Conservation (phyloP, 306 rosid genomes). For the Luffa aegyptiaca region DNA sequence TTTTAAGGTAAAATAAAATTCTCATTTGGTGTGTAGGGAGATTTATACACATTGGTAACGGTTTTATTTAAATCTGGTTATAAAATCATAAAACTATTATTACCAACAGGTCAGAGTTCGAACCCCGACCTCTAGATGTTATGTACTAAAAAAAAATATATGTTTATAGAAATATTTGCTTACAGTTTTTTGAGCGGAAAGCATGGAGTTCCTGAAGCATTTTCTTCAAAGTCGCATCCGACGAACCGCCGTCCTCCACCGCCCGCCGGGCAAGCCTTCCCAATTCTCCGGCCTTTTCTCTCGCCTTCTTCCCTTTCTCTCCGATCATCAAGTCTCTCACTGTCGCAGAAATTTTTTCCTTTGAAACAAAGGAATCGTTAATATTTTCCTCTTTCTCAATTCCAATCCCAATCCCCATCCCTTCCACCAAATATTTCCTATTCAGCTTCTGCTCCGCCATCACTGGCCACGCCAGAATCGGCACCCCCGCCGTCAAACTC, state of each 20-base stretch:
- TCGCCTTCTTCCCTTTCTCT: conserved; percentile 17
- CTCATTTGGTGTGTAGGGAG: no score
- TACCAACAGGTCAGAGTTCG: no score
- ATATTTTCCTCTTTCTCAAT: background rate
- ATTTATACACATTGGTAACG: no score
- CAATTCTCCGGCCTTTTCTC: conserved; percentile 18
- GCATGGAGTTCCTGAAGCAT: background rate
- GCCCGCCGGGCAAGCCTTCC: conserved; percentile 18
- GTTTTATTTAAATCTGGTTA: no score
- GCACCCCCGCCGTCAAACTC: conserved; percentile 19
- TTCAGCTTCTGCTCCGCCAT: conserved; percentile 11
- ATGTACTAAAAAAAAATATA: no score
- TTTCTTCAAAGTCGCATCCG: background rate
- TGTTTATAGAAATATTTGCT: no score
- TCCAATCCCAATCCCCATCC: background rate
- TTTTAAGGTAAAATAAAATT: no score
- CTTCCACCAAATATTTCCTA: background rate
- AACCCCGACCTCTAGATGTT: no score
- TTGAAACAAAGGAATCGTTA: background rate
- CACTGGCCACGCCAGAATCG: conserved; percentile 29
- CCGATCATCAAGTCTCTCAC: conserved; percentile 32
- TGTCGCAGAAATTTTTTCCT: conserved; percentile 11
- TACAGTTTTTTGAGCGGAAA: no score
- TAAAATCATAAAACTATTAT: no score
- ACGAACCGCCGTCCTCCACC: conserved; percentile 22